A percentile compares a stretch with the other conserved stretches of the same genome.
These are phyloP conservation scores for Steccherinum ochraceum DNA, from an alignment of 768 basidiomycete species.

Conservation along the genomic window DNA sequence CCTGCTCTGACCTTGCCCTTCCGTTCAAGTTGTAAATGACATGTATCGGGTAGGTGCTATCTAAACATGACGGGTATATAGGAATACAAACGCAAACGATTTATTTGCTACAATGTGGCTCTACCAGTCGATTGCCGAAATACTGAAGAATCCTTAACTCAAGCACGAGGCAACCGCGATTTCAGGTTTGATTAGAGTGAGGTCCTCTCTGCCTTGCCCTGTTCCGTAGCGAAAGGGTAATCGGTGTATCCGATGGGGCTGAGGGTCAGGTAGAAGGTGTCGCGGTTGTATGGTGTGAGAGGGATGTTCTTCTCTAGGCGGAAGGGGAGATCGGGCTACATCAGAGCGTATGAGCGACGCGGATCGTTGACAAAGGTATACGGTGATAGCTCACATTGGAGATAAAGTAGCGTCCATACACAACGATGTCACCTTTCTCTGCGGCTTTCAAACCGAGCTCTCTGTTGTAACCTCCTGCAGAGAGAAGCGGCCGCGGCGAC, in stretches of 20 bases:
- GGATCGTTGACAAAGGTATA: neutral
- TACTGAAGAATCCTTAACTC: too few relatives aligned
- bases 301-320: slow-evolving; percentile 11
- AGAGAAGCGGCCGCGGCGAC: slow-evolving; percentile 13
- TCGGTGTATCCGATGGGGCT: slow-evolving; percentile 10
- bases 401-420: slow-evolving; percentile 8
- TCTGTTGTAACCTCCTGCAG: slow-evolving; percentile 18
- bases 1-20: too few relatives aligned
- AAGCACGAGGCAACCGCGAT: too few relatives aligned
- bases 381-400: slow-evolving; percentile 5
- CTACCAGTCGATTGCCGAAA: too few relatives aligned
- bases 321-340: slow-evolving; percentile 11
- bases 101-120: too few relatives aligned
- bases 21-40: too few relatives aligned
- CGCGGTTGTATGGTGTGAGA: slow-evolving; percentile 2
- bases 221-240: slow-evolving; percentile 10
- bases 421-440: slow-evolving; percentile 8
- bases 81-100: too few relatives aligned
- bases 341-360: neutral
- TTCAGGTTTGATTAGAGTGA: too few relatives aligned
- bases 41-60: too few relatives aligned
- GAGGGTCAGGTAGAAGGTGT: slow-evolving; percentile 5
- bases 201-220: neutral
- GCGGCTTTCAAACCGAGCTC: slow-evolving; percentile 14
- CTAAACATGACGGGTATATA: too few relatives aligned